Base-by-base conservation (phyloP, 148 eudicot genomes). In the Cornus suecica region DNA sequence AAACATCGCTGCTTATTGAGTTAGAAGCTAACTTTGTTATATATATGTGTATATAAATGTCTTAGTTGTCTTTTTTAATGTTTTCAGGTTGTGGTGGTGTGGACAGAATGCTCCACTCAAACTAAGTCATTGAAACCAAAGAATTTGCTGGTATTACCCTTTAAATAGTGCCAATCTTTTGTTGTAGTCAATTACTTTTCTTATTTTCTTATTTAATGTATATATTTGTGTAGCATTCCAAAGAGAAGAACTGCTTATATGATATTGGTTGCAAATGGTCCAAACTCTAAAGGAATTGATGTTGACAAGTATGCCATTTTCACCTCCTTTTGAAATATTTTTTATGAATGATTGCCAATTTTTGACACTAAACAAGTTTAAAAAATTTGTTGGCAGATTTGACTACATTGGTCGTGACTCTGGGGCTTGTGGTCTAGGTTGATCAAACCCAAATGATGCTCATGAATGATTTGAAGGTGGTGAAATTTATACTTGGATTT, bases 211-310 rank as follows among this genome's bases (percentile, higher is more conserved):
- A n/a, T n/a, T n/a, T n/a, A n/a, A n/a, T 65, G 65, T 26, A 51
- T 52, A 45, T 9, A 20, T 25, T 65, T 56, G 31, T 74, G 70
- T 71, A 91, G 97, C 42, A 74, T 76, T 48, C 75, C 54, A 86
- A 72, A 69, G 93, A 86, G 79, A 90, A 90, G 76, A 74, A 84
- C 7, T 90, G 86, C 82, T 83, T 90, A 52, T 88, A 86, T 76
- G 93, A 90, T 79, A 86, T 90, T 74, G n/a, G 93, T 90, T 70
- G 93, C 93, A 68, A 88, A 90, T 84, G 93, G 93, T 73, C 82
- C 89, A 69, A 90, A 77, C 65, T n/a, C n/a, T n/a, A n/a, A n/a
- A n/a, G 89, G 89, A 66, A 84, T 90, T 23, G 93, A 90, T 72
- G 93, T 90, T n/a, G 93, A 90, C 85, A 90, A 90, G 93, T 90